These are phyloP conservation scores for Coniochaeta ligniaria DNA, from an alignment of 2,329 filamentous ascomycete genomes.

Conservation along the genomic window DNA sequence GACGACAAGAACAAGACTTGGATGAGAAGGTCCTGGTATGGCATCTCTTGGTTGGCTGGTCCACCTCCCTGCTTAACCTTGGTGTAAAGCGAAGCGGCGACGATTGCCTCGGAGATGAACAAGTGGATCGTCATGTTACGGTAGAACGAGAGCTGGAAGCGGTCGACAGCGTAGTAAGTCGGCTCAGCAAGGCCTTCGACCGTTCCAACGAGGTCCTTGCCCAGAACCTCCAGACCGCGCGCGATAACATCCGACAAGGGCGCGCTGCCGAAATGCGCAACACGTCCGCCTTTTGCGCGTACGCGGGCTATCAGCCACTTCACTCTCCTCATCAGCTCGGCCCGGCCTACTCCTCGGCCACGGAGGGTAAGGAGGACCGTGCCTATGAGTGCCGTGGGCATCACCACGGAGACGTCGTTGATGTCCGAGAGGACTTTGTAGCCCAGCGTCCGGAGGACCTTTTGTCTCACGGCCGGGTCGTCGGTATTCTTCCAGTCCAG, in stretches of 20 bases:
- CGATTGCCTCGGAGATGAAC: constrained; percentile 88
- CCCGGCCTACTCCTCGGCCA: constrained; percentile 83
- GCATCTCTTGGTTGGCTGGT: constrained; percentile 69
- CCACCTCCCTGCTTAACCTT: constrained; percentile 88
- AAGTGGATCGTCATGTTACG: constrained; percentile 99
- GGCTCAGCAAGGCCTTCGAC: constrained; percentile 77
- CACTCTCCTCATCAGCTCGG: constrained; percentile 77
- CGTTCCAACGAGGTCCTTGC: constrained; percentile 77
- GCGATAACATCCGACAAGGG: constrained; percentile 79
- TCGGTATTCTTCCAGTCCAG: constrained; percentile 39
- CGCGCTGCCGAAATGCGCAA: constrained; percentile 83
- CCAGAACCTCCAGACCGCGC: constrained; percentile 83
- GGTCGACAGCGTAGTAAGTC: constrained; percentile 90
- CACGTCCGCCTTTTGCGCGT: constrained; percentile 77
- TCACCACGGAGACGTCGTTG: constrained; percentile 92
- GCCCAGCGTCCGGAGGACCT: constrained; percentile 76
- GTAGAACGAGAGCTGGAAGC: constrained; percentile 97
- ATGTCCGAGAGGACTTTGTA: constrained; percentile 93
- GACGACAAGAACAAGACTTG: constrained; percentile 89
- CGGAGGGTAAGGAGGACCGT: constrained; percentile 87
- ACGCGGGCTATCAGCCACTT: constrained; percentile 85
- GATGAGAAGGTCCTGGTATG: constrained; percentile 62
- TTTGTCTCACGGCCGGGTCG: constrained; percentile 52
- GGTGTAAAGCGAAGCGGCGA: constrained; percentile 86
- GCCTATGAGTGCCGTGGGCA: constrained; percentile 94